These are phyloP conservation scores for Podospora conica DNA, from an alignment of 495 filamentous ascomycete genomes.

Conservation along the genomic window DNA sequence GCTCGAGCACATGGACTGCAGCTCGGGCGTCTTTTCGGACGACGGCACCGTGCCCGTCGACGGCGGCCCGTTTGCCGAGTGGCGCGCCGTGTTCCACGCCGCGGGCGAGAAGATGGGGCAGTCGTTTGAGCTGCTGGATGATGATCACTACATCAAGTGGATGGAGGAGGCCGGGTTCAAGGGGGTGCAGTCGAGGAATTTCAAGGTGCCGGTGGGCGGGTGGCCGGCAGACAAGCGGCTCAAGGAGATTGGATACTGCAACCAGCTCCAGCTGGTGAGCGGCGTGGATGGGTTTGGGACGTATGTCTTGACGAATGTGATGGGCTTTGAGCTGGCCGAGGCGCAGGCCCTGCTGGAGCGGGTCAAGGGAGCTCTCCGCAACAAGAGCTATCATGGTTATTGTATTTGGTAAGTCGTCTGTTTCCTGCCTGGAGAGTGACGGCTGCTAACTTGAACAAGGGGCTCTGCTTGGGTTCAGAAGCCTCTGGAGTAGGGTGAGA, in stretches of 20 bases:
- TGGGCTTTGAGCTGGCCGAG: neutral
- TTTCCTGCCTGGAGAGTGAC: neutral
- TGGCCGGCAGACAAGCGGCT: constrained; percentile 43
- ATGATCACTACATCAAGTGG: constrained; percentile 31
- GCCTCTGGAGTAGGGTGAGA: neutral
- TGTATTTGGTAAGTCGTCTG: neutral
- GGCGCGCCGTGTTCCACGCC: constrained; percentile 11
- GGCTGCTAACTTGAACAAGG: neutral
- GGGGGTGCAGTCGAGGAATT: constrained; percentile 38
- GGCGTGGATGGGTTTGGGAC: neutral
- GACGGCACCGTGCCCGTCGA: constrained; percentile 20
- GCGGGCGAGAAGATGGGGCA: constrained; percentile 5
- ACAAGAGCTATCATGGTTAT: neutral
- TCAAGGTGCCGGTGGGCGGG: constrained; percentile 45
- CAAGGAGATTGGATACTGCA: neutral
- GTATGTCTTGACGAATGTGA: neutral
- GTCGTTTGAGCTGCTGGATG: neutral
- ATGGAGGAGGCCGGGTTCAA: constrained; percentile 52
- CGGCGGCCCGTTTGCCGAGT: constrained; percentile 26
- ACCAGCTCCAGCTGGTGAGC: neutral
- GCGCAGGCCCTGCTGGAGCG: neutral
- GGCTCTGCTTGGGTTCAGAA: neutral
- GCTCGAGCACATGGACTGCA: constrained; percentile 23
- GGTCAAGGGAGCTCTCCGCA: neutral
- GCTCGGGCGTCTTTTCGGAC: constrained; percentile 20